Evolutionary conservation across 208 protist genomes (phyloP).

Genomic region (Trypanosoma congolense): DNA sequence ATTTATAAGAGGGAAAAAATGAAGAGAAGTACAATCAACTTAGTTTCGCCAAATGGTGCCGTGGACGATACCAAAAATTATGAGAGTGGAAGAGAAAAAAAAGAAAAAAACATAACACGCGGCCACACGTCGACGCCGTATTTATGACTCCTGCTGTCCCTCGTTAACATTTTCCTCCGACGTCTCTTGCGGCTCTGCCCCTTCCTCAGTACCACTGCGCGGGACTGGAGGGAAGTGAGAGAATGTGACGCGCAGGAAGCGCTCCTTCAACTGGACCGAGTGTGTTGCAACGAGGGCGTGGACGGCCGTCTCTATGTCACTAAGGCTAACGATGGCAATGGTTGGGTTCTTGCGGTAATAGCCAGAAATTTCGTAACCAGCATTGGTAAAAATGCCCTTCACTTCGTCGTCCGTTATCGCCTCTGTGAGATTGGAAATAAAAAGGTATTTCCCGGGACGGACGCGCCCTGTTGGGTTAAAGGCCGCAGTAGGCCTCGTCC

Average conservation of each 20-base stretch:
- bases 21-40: too few species aligned
- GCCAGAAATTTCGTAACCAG: constrained; percentile 29
- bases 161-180: constrained; percentile 16
- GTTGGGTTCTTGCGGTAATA: constrained; percentile 60
- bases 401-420: constrained; percentile 63
- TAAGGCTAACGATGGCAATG: constrained; percentile 57
- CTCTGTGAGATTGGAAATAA: constrained; percentile 71
- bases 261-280: constrained; percentile 52
- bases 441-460: constrained; percentile 67
- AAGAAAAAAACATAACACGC: too few species aligned
- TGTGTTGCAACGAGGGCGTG: constrained; percentile 71
- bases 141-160: too few species aligned
- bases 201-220: constrained; percentile 22
- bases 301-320: constrained; percentile 55
- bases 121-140: too few species aligned
- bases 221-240: constrained; percentile 72
- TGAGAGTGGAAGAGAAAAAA: too few species aligned
- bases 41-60: too few species aligned
- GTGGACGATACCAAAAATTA: too few species aligned
- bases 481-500: constrained; percentile 52
- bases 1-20: too few species aligned
- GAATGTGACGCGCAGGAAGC: constrained; percentile 77
- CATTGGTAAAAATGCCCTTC: constrained; percentile 39
- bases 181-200: not conserved
- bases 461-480: constrained; percentile 71